Evolutionary conservation across 768 basidiomycete species (phyloP).

Genomic region (Sporobolomyces pararoseus): DNA sequence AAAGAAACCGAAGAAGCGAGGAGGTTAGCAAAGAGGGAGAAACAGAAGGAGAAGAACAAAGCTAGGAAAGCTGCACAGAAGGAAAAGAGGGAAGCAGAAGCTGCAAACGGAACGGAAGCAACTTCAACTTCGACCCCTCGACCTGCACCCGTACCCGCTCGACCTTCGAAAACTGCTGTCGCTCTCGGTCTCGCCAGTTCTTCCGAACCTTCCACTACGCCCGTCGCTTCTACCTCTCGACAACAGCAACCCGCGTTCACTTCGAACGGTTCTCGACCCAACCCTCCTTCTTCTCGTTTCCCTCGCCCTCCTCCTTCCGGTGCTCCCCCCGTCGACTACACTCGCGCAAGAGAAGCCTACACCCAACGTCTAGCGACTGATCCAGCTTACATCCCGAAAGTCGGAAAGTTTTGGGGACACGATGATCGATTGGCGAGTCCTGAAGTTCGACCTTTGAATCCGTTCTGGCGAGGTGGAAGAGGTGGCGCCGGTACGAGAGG

Average conservation of each 20-base stretch:
- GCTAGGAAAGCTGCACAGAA: not conserved
- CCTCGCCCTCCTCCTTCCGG: conserved; percentile 18
- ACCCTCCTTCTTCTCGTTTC: not conserved
- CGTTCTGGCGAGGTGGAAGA: conserved; percentile 74
- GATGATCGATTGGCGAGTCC: conserved; percentile 85
- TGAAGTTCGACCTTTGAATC: conserved; percentile 72
- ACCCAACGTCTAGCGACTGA: conserved; percentile 74
- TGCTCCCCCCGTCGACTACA: conserved; percentile 19
- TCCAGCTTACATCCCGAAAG: conserved; percentile 82
- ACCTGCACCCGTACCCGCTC: not conserved
- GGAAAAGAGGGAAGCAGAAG: conserved; percentile 13
- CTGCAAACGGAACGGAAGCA: not conserved
- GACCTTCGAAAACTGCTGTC: conserved; percentile 15
- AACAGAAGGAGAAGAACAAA: conserved; percentile 18
- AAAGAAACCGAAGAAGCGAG: conserved; percentile 3
- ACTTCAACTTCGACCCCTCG: not conserved
- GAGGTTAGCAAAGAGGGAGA: conserved; percentile 9
- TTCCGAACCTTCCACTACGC: not conserved
- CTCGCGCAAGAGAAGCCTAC: conserved; percentile 73
- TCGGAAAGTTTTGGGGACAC: conserved; percentile 91
- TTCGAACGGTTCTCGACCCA: not conserved
- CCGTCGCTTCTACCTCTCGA: not conserved
- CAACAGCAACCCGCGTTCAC: not conserved
- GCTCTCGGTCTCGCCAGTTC: conserved; percentile 6
- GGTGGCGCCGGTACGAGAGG: conserved; percentile 25